A percentile compares a stretch with the other conserved stretches of the same genome.
phyloP scores from a whole-genome alignment of 176 grass and related monocot species.

The Cocos nucifera region DNA sequence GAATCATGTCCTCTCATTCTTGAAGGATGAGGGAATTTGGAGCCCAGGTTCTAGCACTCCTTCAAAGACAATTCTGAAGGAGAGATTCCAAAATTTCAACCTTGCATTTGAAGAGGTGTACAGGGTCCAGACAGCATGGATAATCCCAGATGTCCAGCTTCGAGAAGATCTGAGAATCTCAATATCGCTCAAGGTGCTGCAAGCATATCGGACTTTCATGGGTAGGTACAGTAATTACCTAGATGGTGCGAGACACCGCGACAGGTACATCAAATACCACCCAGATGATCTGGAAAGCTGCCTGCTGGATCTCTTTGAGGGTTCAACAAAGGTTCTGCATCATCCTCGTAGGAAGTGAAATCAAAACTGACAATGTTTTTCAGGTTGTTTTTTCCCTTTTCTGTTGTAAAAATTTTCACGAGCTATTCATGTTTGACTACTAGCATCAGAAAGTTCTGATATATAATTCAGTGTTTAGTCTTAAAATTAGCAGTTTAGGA shows the following conservation, averaged over 20 bases:
- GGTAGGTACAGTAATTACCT: slow-evolving; percentile 44
- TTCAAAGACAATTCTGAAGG: slow-evolving; percentile 52
- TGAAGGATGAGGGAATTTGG: slow-evolving; percentile 60
- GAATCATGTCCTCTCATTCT: slow-evolving; percentile 57
- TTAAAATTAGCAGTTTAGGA: too few species aligned
- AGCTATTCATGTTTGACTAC: too few species aligned
- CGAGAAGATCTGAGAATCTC: slow-evolving; percentile 81
- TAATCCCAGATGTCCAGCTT: slow-evolving; percentile 60
- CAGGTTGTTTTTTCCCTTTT: too few species aligned
- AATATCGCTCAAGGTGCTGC: slow-evolving; percentile 72
- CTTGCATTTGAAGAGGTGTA: slow-evolving; percentile 82
- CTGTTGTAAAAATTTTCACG: too few species aligned
- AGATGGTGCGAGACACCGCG: slow-evolving; percentile 44
- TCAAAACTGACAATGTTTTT: too few species aligned
- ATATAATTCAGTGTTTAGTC: too few species aligned
- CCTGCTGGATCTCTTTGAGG: slow-evolving; percentile 93
- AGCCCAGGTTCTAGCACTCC: slow-evolving; percentile 24
- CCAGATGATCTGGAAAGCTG: slow-evolving; percentile 65
- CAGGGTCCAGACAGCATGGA: slow-evolving; percentile 72
- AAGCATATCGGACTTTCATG: slow-evolving; percentile 73
- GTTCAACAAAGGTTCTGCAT: slow-evolving; percentile 51
- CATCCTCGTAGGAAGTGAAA: slow-evolving; percentile 24
- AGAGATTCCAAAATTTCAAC: slow-evolving; percentile 84
- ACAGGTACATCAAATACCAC: slow-evolving; percentile 63
- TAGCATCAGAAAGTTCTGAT: too few species aligned